phyloP scores from a whole-genome alignment of 164 flowering plant genomes.

The Umbellularia californica region DNA sequence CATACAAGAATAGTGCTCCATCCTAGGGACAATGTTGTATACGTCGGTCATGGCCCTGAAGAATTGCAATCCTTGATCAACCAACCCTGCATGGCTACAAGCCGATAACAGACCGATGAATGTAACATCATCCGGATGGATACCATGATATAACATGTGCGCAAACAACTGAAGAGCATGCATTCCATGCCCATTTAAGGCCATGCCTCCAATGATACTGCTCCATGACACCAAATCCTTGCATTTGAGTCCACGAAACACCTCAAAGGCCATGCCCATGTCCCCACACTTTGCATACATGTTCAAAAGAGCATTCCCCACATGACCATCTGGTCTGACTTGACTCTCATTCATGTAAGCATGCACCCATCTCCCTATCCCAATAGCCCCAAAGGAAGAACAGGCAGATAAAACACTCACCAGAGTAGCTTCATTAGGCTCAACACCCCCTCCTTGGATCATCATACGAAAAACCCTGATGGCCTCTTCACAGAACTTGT shows the following conservation, averaged over 20 bases:
- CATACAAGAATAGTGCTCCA: slow-evolving; percentile 19
- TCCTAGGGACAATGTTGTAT: slow-evolving; percentile 9
- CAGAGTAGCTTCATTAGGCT: slow-evolving; percentile 23
- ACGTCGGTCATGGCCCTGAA: slow-evolving; percentile 17
- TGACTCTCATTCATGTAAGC: slow-evolving; percentile 15
- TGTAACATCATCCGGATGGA: slow-evolving; percentile 19
- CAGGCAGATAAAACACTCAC: slow-evolving; percentile 17
- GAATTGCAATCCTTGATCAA: slow-evolving; percentile 16
- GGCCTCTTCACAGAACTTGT: background rate
- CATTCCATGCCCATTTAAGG: slow-evolving; percentile 20
- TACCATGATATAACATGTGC: slow-evolving; percentile 13
- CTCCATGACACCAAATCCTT: slow-evolving; percentile 20
- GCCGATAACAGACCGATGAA: slow-evolving; percentile 22
- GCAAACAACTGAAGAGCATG: slow-evolving; percentile 16
- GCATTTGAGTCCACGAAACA: slow-evolving; percentile 3
- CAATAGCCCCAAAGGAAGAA: slow-evolving; percentile 20
- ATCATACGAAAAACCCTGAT: slow-evolving; percentile 10
- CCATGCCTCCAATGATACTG: slow-evolving; percentile 23
- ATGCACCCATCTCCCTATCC: slow-evolving; percentile 22
- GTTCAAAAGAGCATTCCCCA: slow-evolving; percentile 17
- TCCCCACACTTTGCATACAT: slow-evolving; percentile 25
- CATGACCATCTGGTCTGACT: slow-evolving; percentile 16
- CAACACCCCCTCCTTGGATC: slow-evolving; percentile 6
- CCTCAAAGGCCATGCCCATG: slow-evolving; percentile 8
- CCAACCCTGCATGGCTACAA: slow-evolving; percentile 23